These are phyloP conservation scores for Juglanconis juglandina DNA, from an alignment of 2,329 filamentous ascomycete genomes.

Conservation along the genomic window DNA sequence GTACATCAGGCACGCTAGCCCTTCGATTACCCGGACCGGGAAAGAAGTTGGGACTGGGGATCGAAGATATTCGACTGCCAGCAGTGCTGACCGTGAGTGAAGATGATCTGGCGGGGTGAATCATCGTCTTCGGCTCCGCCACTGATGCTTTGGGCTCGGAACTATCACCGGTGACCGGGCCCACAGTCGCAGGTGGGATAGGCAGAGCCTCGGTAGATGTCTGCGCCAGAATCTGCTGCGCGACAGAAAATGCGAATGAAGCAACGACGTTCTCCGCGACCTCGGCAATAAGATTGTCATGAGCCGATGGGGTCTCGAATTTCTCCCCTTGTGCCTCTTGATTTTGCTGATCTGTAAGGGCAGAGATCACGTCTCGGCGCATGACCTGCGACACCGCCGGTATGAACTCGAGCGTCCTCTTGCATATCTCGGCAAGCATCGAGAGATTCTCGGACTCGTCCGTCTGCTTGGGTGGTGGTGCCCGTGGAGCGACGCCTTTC, in stretches of 20 bases:
- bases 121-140: conserved; percentile 67
- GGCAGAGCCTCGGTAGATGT: conserved; percentile 67
- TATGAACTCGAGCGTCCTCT: conserved; percentile 78
- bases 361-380: conserved; percentile 70
- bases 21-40: conserved; percentile 43
- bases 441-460: conserved; percentile 70
- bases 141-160: conserved; percentile 60
- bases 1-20: conserved; percentile 33
- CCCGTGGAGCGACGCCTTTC: conserved; percentile 53
- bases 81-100: conserved; percentile 50
- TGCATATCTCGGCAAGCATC: conserved; percentile 82
- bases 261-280: conserved; percentile 71
- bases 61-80: conserved; percentile 29
- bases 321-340: conserved; percentile 33
- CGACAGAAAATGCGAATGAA: conserved; percentile 74
- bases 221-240: conserved; percentile 73
- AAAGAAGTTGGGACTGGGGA: conserved; percentile 52
- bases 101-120: conserved; percentile 63
- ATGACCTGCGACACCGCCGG: conserved; percentile 75
- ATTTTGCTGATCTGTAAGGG: conserved; percentile 44
- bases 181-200: conserved; percentile 58
- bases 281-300: conserved; percentile 41
- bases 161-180: conserved; percentile 33
- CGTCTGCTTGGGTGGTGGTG: conserved; percentile 44
- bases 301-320: conserved; percentile 10